phyloP scores from a whole-genome alignment of 768 basidiomycete species.

The Suillus spraguei region DNA sequence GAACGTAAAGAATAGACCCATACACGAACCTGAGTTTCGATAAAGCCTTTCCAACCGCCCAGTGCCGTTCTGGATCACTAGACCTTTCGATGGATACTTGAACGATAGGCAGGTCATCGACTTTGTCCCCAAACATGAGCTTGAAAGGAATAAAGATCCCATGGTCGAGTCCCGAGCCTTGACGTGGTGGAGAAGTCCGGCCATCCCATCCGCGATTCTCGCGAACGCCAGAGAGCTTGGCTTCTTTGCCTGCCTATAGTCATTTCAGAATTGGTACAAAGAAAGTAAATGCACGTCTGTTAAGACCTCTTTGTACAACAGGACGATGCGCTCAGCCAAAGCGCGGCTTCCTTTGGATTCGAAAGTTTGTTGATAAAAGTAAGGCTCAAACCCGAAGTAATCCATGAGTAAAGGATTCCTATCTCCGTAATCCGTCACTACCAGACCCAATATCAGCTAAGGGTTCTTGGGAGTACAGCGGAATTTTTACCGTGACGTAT shows the following conservation, averaged over 20 bases:
- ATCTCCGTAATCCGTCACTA: conserved; percentile 78
- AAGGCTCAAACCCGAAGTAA: conserved; percentile 67
- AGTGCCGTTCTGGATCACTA: conserved; percentile 61
- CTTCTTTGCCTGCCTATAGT: conserved; percentile 51
- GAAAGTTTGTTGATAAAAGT: conserved; percentile 66
- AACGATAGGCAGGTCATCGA: conserved; percentile 65
- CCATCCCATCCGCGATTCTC: conserved; percentile 70
- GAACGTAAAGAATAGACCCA: not conserved
- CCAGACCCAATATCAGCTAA: not conserved
- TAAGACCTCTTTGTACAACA: conserved; percentile 55
- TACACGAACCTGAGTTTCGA: conserved; percentile 52
- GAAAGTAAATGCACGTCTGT: not conserved
- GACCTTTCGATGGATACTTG: conserved; percentile 68
- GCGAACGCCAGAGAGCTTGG: conserved; percentile 47
- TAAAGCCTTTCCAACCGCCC: conserved; percentile 65
- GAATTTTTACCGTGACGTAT: conserved; percentile 54
- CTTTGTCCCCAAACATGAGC: conserved; percentile 74
- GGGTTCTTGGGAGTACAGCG: not conserved
- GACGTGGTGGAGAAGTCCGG: conserved; percentile 46
- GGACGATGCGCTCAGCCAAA: conserved; percentile 60
- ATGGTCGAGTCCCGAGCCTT: conserved; percentile 71
- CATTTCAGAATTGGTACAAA: not conserved
- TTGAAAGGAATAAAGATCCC: conserved; percentile 82
- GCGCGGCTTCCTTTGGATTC: conserved; percentile 62
- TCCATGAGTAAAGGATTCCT: conserved; percentile 77